Evolutionary conservation across 495 filamentous ascomycete genomes (phyloP).

Genomic region (Lindgomyces ingoldianus): DNA sequence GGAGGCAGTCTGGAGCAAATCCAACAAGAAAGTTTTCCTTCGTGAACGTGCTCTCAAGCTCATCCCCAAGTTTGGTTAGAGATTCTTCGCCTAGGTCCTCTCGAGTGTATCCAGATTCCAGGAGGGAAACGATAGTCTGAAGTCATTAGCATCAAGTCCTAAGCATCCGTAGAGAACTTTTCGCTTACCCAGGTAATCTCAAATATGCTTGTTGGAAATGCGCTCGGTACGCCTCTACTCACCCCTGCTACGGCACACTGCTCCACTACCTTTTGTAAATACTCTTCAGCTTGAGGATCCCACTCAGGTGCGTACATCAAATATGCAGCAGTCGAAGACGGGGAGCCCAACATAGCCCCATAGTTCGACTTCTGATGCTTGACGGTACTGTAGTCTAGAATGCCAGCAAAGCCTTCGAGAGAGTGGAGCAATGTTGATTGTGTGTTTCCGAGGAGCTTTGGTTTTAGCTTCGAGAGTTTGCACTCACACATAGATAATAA

Average conservation of each 20-base stretch:
- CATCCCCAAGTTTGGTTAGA: background rate
- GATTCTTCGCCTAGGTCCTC: background rate
- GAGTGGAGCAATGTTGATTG: slow-evolving; percentile 47
- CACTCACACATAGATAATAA: slow-evolving; percentile 27
- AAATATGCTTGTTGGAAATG: slow-evolving; percentile 15
- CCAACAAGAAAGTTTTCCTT: background rate
- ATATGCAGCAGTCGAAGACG: slow-evolving; percentile 52
- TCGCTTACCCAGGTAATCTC: slow-evolving; percentile 13
- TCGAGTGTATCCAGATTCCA: background rate
- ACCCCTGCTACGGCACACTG: background rate
- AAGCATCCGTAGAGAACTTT: background rate
- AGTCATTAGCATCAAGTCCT: background rate
- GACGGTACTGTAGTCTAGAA: slow-evolving; percentile 48
- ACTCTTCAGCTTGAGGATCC: slow-evolving; percentile 44
- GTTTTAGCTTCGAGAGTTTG: slow-evolving; percentile 43
- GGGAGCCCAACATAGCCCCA: slow-evolving; percentile 50
- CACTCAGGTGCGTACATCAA: slow-evolving; percentile 46
- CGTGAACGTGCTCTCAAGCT: background rate
- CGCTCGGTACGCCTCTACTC: slow-evolving; percentile 19
- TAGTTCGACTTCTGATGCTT: slow-evolving; percentile 45
- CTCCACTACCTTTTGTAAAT: slow-evolving; percentile 6
- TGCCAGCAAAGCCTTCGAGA: slow-evolving; percentile 51
- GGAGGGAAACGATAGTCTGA: background rate
- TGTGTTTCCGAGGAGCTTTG: slow-evolving; percentile 36
- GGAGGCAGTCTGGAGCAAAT: background rate